Evolutionary conservation across 208 protist species (phyloP).

Genomic region (Trichomonas vaginalis): DNA sequence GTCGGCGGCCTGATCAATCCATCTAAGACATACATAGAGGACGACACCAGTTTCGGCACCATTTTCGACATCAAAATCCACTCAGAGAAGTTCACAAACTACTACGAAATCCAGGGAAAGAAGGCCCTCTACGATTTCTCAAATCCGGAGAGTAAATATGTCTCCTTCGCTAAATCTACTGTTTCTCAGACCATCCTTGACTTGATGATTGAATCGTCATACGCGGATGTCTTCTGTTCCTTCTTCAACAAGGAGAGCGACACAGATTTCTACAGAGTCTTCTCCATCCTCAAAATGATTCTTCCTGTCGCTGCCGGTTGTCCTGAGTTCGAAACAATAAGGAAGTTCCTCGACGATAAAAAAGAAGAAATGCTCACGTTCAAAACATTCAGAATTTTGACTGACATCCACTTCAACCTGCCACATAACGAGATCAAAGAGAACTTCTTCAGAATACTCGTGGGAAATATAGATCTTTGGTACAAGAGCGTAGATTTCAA

Average conservation of each 20-base stretch:
- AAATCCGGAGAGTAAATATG: not conserved
- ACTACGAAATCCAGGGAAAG: not conserved
- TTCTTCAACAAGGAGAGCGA: not conserved
- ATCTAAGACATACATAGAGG: too few relatives aligned
- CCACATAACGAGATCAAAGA: not conserved
- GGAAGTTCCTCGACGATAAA: not conserved
- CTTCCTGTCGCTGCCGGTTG: not conserved
- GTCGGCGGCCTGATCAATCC: not conserved
- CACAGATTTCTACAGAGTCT: not conserved
- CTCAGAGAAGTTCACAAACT: not conserved
- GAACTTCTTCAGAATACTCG: not conserved
- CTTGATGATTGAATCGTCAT: not conserved
- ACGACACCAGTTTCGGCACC: not conserved
- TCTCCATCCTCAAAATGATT: not conserved
- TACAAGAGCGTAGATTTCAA: not conserved
- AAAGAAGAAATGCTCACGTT: not conserved
- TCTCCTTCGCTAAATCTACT: not conserved
- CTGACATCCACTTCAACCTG: not conserved
- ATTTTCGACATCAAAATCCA: not conserved
- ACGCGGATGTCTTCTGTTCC: not conserved
- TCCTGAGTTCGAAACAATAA: not conserved
- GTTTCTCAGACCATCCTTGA: not conserved
- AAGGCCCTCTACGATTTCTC: not conserved
- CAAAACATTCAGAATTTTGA: not conserved
- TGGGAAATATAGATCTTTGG: not conserved